phyloP scores from a whole-genome alignment of 495 filamentous ascomycete species.

The Hypoxylon intermedium region DNA sequence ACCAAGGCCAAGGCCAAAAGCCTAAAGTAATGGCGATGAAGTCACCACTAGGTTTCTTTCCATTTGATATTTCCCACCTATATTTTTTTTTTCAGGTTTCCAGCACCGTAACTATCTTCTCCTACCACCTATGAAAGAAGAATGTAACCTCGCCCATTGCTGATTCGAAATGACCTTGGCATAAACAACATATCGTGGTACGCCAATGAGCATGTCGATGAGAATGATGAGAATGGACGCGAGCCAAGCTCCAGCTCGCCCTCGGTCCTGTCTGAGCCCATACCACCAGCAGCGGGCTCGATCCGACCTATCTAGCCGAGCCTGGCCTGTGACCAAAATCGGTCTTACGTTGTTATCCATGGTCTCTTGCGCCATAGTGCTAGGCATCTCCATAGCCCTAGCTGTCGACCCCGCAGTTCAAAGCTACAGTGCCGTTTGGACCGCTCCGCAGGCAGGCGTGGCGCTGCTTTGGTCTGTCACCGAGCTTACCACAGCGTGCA shows the following conservation, averaged over 20 bases:
- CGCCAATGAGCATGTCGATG: not conserved
- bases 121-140: not conserved
- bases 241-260: not conserved
- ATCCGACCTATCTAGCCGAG: not conserved
- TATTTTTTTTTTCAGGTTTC: no score
- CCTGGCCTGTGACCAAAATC: constrained; percentile 13
- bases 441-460: constrained; percentile 27
- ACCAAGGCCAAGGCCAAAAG: no score
- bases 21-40: no score
- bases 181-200: not conserved
- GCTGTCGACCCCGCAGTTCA: constrained; percentile 17
- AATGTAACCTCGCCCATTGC: not conserved
- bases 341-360: constrained; percentile 32
- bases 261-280: no score
- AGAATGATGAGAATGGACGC: constrained; percentile 11
- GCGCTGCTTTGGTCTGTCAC: constrained; percentile 29
- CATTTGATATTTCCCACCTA: no score
- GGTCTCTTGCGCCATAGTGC: constrained; percentile 29
- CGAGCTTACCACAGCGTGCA: constrained; percentile 16
- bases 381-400: constrained; percentile 36
- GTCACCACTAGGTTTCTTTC: no score
- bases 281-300: not conserved
- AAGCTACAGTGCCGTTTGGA: constrained; percentile 29
- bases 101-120: no score
- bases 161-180: not conserved